These are phyloP conservation scores for Lactifluus piperatus DNA, from an alignment of 768 basidiomycete species.

Conservation along the genomic window DNA sequence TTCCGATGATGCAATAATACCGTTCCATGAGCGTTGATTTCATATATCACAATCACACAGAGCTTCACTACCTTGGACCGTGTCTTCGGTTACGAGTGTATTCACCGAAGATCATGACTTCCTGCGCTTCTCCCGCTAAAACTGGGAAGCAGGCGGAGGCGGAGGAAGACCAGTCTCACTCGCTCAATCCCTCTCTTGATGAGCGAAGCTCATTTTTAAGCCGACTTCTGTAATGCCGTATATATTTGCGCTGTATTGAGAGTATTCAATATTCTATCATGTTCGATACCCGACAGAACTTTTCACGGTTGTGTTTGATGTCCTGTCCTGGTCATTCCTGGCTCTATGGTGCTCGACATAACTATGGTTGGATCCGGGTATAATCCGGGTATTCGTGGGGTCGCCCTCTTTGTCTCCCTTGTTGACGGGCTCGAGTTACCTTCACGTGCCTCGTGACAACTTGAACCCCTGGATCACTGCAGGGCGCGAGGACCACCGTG, in stretches of 20 bases:
- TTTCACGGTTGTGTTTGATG: neutral
- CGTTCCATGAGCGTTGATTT: neutral
- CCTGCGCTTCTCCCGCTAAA: conserved; percentile 1
- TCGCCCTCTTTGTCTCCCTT: too few species aligned
- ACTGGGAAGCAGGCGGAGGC: neutral
- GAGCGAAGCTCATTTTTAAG: neutral
- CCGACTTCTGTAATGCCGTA: neutral
- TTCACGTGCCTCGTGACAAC: too few species aligned
- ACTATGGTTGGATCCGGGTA: too few species aligned
- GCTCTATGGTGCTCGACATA: neutral
- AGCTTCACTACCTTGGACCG: too few species aligned
- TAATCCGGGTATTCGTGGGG: too few species aligned
- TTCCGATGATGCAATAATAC: neutral
- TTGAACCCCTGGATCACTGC: too few species aligned
- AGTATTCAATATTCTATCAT: neutral
- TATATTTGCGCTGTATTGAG: neutral
- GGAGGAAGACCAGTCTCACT: too few species aligned
- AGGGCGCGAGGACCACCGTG: too few species aligned
- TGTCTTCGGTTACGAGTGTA: neutral
- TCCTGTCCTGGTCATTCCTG: neutral
- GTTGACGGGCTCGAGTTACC: too few species aligned
- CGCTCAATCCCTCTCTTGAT: neutral
- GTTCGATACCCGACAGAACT: neutral
- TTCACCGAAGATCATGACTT: neutral
- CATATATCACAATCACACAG: too few species aligned